Base-by-base conservation (phyloP, 2,329 filamentous ascomycete genomes). In the Calonectria crousiana region DNA sequence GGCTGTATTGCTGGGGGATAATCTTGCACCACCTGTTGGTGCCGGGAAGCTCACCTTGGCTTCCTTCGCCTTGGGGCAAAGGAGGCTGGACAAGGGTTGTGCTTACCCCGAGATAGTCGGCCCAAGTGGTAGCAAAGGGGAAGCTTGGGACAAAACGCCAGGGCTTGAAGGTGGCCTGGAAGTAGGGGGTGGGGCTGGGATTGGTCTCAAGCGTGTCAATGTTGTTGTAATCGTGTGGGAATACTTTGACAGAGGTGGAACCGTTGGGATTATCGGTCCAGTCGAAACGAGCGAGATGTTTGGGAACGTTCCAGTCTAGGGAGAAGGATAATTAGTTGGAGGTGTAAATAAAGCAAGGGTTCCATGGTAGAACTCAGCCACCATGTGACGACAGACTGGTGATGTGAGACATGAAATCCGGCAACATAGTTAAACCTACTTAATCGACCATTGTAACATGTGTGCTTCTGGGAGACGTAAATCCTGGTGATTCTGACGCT, bases 291-390 rank as follows among this genome's bases (percentile, higher is more conserved):
- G 89, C 89, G 18, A 90, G 85, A 71, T 90, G 88, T 76, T 91
- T 91, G 16, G 89, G 89, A 36, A 89, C 87, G 77, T 89, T 90
- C 89, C 89, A 91, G 74, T 90, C 88, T 89, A 18, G 26, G 34
- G 20, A 13, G 6, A 49, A 34, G 5, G 4, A 36, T 78, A 44
- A 75, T 60, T 60, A 62, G 56, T 41, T 11, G 34, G 16, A 67
- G 32, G 14, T 51, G 18, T 30, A 20, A 32, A 44, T n/a, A 28
- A 60, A 41, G 23, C 16, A 6, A 41, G 14, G 34, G n/a, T 41
- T 28, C 14, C 34, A 13, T 4, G 32, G 23, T 44, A 60, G 60
- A 30, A 60, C n/a, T 6, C 36, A 30, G 56, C 6, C 34, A 30
- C 41, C 23, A 11, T 23, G 32, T 60, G 36, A 62, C 13, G n/a